Base-by-base conservation (phyloP, 2,329 filamentous ascomycete species). In the Cladorrhinum sp. region DNA sequence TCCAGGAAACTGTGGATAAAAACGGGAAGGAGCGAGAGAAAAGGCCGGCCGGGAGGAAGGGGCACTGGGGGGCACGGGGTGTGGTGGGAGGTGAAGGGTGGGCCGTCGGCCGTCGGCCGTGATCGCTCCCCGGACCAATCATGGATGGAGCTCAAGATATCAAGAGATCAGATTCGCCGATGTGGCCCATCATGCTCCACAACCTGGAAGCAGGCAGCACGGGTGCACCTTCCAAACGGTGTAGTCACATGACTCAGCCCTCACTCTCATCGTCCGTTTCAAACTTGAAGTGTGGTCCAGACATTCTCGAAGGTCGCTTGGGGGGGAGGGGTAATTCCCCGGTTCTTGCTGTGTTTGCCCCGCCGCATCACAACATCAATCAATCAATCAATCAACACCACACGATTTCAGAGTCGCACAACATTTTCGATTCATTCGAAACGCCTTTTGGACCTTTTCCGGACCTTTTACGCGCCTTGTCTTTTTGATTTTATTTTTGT, bases 1-100 rank as follows among this genome's bases (percentile, higher is more conserved):
- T 46, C 21, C 9, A 46, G 30, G 33, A 55, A 55, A 33, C 30
- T 55, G 53, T 39, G 36, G 30, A 48, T 42, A 55, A 55, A 55
- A 55, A 55, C 53, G 53, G 53, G 53, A 55, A 55, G 53, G 36
- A 55, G 53, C 53, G 53, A 55, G 53, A 46, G 46, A 49, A n/a
- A n/a, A 20, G 21, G n/a, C 33, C 33, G 12, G 14, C 33, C 9
- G 33, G 33, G 12, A 4, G 10, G 21, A 21, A 49, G 21, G 7
- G 21, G 18, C 4, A 20, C 14, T 3, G 18, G 46, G 46, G 5
- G 24, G 49, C n/a, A n/a, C n/a, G n/a, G n/a, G n/a, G n/a, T n/a
- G n/a, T n/a, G n/a, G 26, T 2, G 16, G 49, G 42, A 46, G 46
- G 14, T 18, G 39, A 57, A 49, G 54, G 16, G 20, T 57, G 39